Evolutionary conservation across 495 filamentous ascomycete genomes (phyloP), one percentile per base, ranked within the genome.

Genomic region (Penicillium paxilli): DNA sequence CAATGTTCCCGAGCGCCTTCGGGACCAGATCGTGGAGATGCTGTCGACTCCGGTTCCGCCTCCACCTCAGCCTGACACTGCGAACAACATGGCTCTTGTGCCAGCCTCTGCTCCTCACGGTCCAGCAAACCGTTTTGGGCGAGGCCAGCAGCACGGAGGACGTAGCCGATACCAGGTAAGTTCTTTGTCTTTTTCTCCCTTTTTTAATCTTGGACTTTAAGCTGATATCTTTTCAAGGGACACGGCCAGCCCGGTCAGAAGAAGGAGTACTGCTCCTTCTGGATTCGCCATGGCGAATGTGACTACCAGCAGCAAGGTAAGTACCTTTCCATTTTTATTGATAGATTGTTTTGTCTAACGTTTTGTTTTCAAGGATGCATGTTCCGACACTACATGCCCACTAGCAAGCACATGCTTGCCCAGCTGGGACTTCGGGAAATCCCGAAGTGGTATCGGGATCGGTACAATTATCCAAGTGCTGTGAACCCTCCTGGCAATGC

Each of bases 341-440:
- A 12, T 16, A 16, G 19, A 3, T 12, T n/a, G 3, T 5, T 28
- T 9, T 17, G 38, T 51, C 52, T 64, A 51, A 63, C 48, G 17
- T 20, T 16, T 22, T n/a, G 6, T 19, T 7, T 10, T 45, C 5
- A 33, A 78, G 75, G 92, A 3, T 96, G 92, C 70, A 78, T 86
- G 58, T 96, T 83, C 74, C 89, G 88, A 70, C 92, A 96, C 63
- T 87, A 92, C 62, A 93, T 96, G 84, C 92, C 92, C 1, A 67
- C 70, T n/a, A n/a, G n/a, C 20, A 84, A 88, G 37, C 60, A 57
- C 26, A 71, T 80, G 44, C 78, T 92, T 55, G 70, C 79, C 35
- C 68, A 71, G 26, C 76, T 93, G 10, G 91, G 91, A 2, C 74
- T 87, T 28, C 67, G 70, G 9, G 68, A 73, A 30, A 73, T 82